Conservation (phyloP, 345 rosid genomes). For the Populus deltoides region DNA sequence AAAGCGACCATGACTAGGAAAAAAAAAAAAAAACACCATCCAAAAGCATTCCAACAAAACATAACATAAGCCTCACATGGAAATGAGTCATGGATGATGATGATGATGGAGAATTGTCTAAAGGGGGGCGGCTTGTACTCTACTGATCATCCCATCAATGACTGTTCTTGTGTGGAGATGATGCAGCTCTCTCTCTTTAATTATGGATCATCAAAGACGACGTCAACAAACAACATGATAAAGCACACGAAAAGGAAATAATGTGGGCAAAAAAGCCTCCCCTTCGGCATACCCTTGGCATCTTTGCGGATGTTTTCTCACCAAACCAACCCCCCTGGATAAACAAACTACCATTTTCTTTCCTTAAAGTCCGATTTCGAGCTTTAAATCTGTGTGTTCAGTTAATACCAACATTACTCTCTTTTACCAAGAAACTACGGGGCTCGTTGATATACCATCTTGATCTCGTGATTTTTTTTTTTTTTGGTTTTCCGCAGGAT, state of each 20-base stretch:
- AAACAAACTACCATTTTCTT: not conserved
- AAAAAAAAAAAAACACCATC: not conserved
- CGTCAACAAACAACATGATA: conserved; percentile 14
- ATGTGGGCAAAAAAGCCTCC: not conserved
- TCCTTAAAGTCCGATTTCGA: not conserved
- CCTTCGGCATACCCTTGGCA: conserved; percentile 29
- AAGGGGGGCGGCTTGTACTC: conserved; percentile 31
- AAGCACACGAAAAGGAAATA: not conserved
- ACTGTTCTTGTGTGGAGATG: conserved; percentile 9
- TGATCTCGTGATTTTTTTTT: not conserved
- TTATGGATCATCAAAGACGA: not conserved
- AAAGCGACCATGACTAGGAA: not conserved
- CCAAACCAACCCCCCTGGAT: conserved; percentile 36
- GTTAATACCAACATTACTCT: not conserved
- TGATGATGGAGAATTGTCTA: conserved; percentile 17
- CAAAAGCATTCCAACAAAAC: conserved; percentile 12
- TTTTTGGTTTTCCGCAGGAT: too few relatives aligned
- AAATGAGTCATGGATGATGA: conserved; percentile 38
- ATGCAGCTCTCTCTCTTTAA: not conserved
- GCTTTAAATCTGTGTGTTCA: not conserved
- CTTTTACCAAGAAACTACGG: too few relatives aligned
- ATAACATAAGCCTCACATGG: conserved; percentile 21
- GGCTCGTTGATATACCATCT: too few relatives aligned
- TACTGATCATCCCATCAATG: not conserved
- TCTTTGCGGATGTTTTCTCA: conserved; percentile 37